These are phyloP conservation scores for Penicillium occitanis DNA, from an alignment of 2,329 filamentous ascomycete genomes.

Conservation along the genomic window DNA sequence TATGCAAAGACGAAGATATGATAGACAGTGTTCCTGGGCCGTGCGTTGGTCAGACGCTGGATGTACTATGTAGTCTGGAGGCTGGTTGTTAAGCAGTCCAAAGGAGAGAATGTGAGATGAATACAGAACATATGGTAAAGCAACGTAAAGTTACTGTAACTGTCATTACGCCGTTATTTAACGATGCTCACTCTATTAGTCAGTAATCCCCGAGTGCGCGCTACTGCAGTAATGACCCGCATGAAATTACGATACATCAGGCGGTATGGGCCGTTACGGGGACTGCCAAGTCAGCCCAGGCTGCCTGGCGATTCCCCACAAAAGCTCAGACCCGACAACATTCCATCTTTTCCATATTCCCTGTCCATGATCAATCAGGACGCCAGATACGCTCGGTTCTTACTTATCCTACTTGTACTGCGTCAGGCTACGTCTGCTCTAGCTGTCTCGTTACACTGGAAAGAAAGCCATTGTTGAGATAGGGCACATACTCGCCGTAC, in stretches of 20 bases:
- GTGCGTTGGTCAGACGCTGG: background rate
- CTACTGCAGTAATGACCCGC: background rate
- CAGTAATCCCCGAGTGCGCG: background rate
- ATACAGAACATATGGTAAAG: background rate
- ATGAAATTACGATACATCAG: background rate
- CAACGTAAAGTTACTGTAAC: background rate
- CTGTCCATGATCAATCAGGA: background rate
- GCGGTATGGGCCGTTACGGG: background rate
- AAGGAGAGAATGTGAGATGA: background rate
- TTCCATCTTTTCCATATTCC: constrained; percentile 1
- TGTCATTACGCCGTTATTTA: background rate
- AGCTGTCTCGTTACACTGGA: background rate
- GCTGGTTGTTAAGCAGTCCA: background rate
- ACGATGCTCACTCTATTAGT: background rate
- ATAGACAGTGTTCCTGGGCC: background rate
- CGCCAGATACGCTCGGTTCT: background rate
- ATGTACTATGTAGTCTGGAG: background rate
- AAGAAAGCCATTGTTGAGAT: constrained; percentile 7
- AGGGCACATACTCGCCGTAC: background rate
- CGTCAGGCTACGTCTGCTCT: background rate
- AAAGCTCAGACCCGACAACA: background rate
- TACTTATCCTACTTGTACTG: constrained; percentile 2
- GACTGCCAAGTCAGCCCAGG: background rate
- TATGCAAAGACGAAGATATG: background rate
- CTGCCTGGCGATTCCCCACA: background rate